Percentiles rank a stretch among this genome's conserved stretches.
Evolutionary conservation across 2,329 filamentous ascomycete genomes (phyloP).

Genomic region (Penicillium sp.): DNA sequence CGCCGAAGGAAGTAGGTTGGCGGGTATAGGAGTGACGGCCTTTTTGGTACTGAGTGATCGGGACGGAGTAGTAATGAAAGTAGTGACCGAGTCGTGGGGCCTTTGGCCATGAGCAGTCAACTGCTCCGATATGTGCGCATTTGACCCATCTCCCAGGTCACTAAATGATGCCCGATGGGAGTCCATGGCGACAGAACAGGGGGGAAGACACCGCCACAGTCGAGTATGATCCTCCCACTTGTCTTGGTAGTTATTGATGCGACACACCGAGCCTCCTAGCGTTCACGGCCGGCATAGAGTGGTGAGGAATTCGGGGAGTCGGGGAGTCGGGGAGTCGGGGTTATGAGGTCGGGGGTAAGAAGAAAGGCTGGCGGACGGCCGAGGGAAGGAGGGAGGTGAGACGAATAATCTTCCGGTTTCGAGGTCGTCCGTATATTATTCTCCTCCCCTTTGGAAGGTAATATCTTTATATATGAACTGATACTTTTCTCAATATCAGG

Average conservation of each 20-base stretch:
- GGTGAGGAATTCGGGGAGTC: not conserved
- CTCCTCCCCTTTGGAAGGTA: not conserved
- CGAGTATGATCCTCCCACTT: constrained; percentile 4
- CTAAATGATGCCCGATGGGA: constrained; percentile 19
- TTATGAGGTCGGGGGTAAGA: constrained; percentile 3
- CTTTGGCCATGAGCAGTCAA: constrained; percentile 36
- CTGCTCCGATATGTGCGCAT: constrained; percentile 19
- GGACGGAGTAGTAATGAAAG: constrained; percentile 18
- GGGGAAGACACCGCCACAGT: constrained; percentile 2
- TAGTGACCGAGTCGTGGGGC: constrained; percentile 18
- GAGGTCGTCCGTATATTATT: not conserved
- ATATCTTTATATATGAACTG: not conserved
- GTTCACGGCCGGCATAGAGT: constrained; percentile 4
- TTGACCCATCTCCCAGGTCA: constrained; percentile 19
- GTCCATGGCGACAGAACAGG: constrained; percentile 19
- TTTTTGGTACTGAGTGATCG: constrained; percentile 27
- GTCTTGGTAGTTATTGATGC: not conserved
- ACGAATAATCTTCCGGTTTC: constrained; percentile 8
- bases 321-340: not conserved
- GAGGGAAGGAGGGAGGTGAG: constrained; percentile 13
- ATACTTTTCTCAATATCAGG: not conserved
- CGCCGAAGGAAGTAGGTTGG: constrained; percentile 61
- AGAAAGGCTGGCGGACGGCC: constrained; percentile 9
- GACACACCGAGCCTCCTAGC: not conserved
- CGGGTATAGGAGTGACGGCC: constrained; percentile 52